These are phyloP conservation scores for Fagopyrum homotropicum DNA, from an alignment of 148 eudicot species.

Conservation along the genomic window DNA sequence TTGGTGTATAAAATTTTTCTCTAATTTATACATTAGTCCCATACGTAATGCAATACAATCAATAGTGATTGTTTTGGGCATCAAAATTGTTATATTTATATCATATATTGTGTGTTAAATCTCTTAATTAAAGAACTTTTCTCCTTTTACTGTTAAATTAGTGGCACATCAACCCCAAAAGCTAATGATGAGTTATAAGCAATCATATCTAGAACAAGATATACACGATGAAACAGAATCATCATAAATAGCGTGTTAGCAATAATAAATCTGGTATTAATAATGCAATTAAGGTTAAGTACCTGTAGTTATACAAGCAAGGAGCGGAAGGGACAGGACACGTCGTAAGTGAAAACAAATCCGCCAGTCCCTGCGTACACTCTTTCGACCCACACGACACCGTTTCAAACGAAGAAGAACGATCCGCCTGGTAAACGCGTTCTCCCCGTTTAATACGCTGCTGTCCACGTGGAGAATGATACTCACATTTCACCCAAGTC, in stretches of 20 bases:
- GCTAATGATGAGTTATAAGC: not conserved
- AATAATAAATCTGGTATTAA: not conserved
- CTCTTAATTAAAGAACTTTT: no score
- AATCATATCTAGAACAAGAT: not conserved
- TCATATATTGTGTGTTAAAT: no score
- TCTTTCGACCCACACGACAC: constrained; percentile 10
- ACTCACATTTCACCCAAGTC: constrained; percentile 51
- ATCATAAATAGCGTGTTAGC: not conserved
- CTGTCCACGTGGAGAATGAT: not conserved
- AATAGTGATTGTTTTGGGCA: no score
- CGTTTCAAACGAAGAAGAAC: constrained; percentile 6
- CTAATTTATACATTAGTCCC: no score
- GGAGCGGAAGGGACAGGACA: constrained; percentile 7
- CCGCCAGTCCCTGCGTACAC: constrained; percentile 1
- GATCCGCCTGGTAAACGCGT: constrained; percentile 1
- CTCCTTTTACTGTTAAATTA: not conserved
- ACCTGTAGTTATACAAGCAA: constrained; percentile 14
- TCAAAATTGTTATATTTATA: no score
- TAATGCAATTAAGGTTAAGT: not conserved
- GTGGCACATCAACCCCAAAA: not conserved
- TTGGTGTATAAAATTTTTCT: no score
- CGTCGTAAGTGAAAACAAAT: constrained; percentile 1
- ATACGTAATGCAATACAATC: no score
- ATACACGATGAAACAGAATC: not conserved
- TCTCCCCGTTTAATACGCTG: not conserved